These are phyloP conservation scores for Diaporthe ampelina DNA, from an alignment of 2,329 filamentous ascomycete species.

Conservation along the genomic window DNA sequence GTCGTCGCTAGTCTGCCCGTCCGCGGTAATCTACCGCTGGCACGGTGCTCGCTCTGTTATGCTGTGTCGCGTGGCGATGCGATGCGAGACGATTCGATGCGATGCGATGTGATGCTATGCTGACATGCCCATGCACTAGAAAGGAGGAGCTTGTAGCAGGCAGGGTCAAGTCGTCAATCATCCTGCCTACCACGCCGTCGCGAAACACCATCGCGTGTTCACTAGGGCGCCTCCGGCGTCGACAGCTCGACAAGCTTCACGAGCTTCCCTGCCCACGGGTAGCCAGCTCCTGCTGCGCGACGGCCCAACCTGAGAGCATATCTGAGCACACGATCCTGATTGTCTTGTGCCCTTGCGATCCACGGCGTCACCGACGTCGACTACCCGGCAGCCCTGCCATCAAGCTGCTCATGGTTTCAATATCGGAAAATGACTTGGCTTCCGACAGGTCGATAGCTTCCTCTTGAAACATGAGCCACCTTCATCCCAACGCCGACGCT, in stretches of 20 bases:
- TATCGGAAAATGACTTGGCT: slow-evolving; percentile 28
- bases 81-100: not conserved
- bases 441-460: slow-evolving; percentile 29
- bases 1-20: not conserved
- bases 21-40: not conserved
- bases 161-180: too few relatives aligned
- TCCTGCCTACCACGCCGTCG: not conserved
- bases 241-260: slow-evolving; percentile 13
- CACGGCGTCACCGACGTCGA: slow-evolving; percentile 28
- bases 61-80: not conserved
- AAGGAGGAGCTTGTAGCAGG: not conserved
- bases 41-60: not conserved
- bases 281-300: not conserved
- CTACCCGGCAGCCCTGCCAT: slow-evolving; percentile 21
- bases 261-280: slow-evolving; percentile 6
- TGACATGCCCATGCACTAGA: not conserved
- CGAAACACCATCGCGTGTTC: slow-evolving; percentile 15
- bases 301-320: not conserved
- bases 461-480: slow-evolving; percentile 29
- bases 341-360: not conserved
- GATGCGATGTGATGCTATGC: not conserved
- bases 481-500: slow-evolving; percentile 30
- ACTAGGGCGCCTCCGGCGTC: not conserved
- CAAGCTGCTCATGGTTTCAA: slow-evolving; percentile 29
- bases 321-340: not conserved